Percentiles rank a stretch among this genome's conserved stretches.
Conservation (phyloP, 192 early-diverging fungal genomes). For the Funneliformis mosseae region DNA sequence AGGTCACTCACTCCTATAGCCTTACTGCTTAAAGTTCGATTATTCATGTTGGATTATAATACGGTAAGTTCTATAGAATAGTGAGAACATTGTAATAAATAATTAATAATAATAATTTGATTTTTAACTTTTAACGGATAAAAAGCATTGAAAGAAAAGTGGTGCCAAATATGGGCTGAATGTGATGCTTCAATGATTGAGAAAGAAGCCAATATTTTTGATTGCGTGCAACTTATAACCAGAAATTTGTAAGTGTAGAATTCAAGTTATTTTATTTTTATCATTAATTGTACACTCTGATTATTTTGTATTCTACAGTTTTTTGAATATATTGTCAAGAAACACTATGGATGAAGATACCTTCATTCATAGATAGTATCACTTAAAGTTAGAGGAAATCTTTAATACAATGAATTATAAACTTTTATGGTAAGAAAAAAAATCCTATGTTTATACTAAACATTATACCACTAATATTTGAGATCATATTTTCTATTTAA, state of each 20-base stretch:
- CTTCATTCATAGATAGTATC: not conserved
- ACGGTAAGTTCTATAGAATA: not conserved
- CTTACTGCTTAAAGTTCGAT: not conserved
- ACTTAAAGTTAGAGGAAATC: not conserved
- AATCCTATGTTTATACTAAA: too few species aligned
- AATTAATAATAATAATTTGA: not conserved
- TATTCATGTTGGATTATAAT: not conserved
- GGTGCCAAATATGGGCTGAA: not conserved
- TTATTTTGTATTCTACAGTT: not conserved
- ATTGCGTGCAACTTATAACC: slow-evolving; percentile 3
- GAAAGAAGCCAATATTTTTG: slow-evolving; percentile 1
- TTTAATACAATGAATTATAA: not conserved
- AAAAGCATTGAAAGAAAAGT: not conserved
- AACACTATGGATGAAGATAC: not conserved
- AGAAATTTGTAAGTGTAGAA: slow-evolving; percentile 12
- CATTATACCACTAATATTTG: too few species aligned
- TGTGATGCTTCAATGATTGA: not conserved
- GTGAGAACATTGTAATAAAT: slow-evolving; percentile 11
- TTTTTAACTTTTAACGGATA: slow-evolving; percentile 15
- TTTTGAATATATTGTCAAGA: not conserved
- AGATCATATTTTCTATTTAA: not conserved
- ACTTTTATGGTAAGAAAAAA: not conserved
- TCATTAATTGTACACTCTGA: not conserved
- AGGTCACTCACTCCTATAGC: not conserved
- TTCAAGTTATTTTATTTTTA: not conserved